Percentiles rank a stretch among this genome's conserved stretches.
phyloP scores from a whole-genome alignment of 108 stramenopile species.

The Cyclotella cryptica region DNA sequence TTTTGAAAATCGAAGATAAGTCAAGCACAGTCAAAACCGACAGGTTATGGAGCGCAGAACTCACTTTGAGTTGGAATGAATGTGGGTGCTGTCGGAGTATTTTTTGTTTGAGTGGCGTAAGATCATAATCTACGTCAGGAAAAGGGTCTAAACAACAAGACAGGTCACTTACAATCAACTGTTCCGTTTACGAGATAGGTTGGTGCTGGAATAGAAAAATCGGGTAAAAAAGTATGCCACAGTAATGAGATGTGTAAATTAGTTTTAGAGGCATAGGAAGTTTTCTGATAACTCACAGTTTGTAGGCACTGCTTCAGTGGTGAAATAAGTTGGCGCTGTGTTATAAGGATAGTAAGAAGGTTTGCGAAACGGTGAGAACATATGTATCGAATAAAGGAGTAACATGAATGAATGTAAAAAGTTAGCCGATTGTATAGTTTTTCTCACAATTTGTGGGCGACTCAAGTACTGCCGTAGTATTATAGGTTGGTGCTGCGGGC shows the following conservation, averaged over 20 bases:
- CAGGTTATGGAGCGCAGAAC: not conserved
- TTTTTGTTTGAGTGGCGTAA: not conserved
- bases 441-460: not conserved
- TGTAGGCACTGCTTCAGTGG: not conserved
- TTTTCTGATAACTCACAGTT: not conserved
- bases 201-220: not conserved
- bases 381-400: no score
- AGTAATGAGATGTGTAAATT: not conserved
- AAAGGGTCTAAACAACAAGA: not conserved
- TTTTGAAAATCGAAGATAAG: not conserved
- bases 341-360: no score
- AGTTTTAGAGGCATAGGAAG: not conserved
- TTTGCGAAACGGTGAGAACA: no score
- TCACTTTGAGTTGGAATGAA: slow-evolving; percentile 7
- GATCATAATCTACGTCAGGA: not conserved
- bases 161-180: not conserved
- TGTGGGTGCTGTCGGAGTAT: not conserved
- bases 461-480: not conserved
- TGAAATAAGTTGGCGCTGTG: not conserved
- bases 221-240: not conserved
- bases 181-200: not conserved
- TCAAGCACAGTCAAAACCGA: not conserved
- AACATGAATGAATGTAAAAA: no score
- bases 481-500: not conserved
- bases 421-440: no score